Evolutionary conservation across 805 yeast genomes (phyloP).

Genomic region (Myxozyma udenii): DNA sequence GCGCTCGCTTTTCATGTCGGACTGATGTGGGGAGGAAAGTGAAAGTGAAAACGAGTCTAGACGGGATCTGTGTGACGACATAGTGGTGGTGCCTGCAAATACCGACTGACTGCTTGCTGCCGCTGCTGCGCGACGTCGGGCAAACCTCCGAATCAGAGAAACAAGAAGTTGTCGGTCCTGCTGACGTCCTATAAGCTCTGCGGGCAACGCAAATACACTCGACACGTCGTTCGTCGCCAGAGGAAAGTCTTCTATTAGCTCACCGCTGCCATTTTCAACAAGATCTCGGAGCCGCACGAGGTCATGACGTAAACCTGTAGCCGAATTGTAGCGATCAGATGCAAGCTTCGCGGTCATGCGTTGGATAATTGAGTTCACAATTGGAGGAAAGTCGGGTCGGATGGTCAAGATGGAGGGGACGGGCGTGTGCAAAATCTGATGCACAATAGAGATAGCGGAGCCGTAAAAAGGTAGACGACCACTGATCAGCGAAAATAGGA

Average conservation of each 20-base stretch:
- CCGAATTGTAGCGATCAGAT: conserved; percentile 23
- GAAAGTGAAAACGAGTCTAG: neutral
- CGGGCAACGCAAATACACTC: conserved; percentile 22
- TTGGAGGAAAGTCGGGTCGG: conserved; percentile 28
- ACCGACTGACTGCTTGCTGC: neutral
- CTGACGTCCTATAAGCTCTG: conserved; percentile 24
- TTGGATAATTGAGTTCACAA: conserved; percentile 22
- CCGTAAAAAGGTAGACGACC: conserved; percentile 27
- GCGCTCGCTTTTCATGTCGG: neutral
- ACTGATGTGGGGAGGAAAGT: neutral
- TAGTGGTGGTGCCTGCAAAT: neutral
- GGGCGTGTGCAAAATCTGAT: conserved; percentile 26
- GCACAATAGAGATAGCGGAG: conserved; percentile 24
- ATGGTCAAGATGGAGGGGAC: conserved; percentile 20
- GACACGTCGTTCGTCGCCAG: conserved; percentile 26
- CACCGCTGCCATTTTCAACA: conserved; percentile 1
- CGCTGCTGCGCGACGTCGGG: conserved; percentile 3
- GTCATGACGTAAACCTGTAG: conserved; percentile 24
- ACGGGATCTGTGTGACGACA: neutral
- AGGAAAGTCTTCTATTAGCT: conserved; percentile 15
- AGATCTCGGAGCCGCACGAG: conserved; percentile 13
- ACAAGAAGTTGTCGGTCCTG: conserved; percentile 11
- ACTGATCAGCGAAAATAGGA: conserved; percentile 27
- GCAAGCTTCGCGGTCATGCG: conserved; percentile 30
- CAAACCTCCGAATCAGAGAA: conserved; percentile 14